Base-by-base conservation (phyloP, 129 eudicot genomes). In the Deinandra increscens region DNA sequence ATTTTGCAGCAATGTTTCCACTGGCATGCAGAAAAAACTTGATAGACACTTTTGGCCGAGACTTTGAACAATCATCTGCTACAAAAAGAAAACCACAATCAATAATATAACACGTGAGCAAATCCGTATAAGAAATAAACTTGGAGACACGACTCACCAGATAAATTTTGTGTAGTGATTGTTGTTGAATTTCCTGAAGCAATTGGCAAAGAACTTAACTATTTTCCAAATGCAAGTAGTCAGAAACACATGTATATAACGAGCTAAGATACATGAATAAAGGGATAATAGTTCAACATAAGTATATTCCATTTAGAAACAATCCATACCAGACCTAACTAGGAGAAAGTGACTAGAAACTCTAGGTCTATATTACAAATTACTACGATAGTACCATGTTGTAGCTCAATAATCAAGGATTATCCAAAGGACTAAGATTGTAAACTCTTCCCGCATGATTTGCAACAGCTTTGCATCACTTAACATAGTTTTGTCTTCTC, bases 1-100 rank as follows among this genome's bases (percentile, higher is more conserved):
- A 89, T 76, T 81, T 89, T 15, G 97, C 96, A 66, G 99, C 97
- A 43, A 94, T 84, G 56, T 84, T 85, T 56, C 99, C 97, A 66
- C 84, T 83, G 46, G 93, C 84, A 81, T 94, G 99, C 54, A 89
- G 84, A 73, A 85, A 80, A 76, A 89, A 76, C 71, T 89, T 94
- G 37, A 93, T 77, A 3, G 83, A 64, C 42, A 73, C 66, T 77
- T 77, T 86, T 3, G 74, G 85, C 9, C 34, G 84, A 58, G 79
- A 72, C 83, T 81, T 93, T 15, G 83, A 68, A 17, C 77, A 45
- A 76, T 79, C 80, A 68, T 80, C 92, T 80, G 70, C 80, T 73
- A 60, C 58, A 9, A 22, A 67, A 45, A 29, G 18, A 64, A 69
- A 66, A 36, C 45, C 48, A 59, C 34, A 36, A 13, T 31, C 12